These are phyloP conservation scores for Cerrena zonata DNA, from an alignment of 1,284 basidiomycete genomes.

Conservation along the genomic window DNA sequence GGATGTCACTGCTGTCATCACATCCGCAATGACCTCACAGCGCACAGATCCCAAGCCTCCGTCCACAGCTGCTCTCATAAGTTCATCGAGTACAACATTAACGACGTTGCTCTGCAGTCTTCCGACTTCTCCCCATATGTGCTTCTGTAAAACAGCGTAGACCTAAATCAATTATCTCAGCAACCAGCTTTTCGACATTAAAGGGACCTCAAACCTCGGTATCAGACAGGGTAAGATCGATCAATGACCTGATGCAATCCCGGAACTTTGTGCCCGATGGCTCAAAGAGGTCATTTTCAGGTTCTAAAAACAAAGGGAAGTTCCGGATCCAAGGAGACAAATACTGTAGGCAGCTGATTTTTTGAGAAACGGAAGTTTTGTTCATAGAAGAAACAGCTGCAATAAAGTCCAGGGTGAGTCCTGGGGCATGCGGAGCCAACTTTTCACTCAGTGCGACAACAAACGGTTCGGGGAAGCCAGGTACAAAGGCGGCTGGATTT, in stretches of 20 bases:
- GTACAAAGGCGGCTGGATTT: slow-evolving; percentile 59
- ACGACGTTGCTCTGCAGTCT: slow-evolving; percentile 61
- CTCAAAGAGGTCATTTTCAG: slow-evolving; percentile 60
- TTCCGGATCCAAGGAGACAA: slow-evolving; percentile 85
- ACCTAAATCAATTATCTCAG: slow-evolving; percentile 41
- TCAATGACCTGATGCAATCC: slow-evolving; percentile 71
- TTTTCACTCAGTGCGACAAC: slow-evolving; percentile 64
- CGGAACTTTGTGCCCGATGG: slow-evolving; percentile 66
- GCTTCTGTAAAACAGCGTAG: slow-evolving; percentile 60
- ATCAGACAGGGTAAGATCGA: slow-evolving; percentile 70
- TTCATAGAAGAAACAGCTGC: slow-evolving; percentile 72
- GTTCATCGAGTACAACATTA: slow-evolving; percentile 71
- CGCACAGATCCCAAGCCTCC: slow-evolving; percentile 71
- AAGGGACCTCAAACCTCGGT: slow-evolving; percentile 45
- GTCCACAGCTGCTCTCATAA: slow-evolving; percentile 75
- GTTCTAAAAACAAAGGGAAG: slow-evolving; percentile 65
- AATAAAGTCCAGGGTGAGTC: slow-evolving; percentile 81
- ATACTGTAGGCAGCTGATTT: slow-evolving; percentile 72
- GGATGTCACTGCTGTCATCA: slow-evolving; percentile 69
- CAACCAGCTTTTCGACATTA: neutral
- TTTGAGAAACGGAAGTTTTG: slow-evolving; percentile 45
- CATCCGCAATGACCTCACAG: slow-evolving; percentile 72
- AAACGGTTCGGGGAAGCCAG: slow-evolving; percentile 65
- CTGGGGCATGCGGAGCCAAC: slow-evolving; percentile 67
- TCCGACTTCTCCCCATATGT: slow-evolving; percentile 72